Evolutionary conservation across 768 basidiomycete species (phyloP), one percentile per base, ranked within the genome.

Genomic region (Coprinellus micaceus): DNA sequence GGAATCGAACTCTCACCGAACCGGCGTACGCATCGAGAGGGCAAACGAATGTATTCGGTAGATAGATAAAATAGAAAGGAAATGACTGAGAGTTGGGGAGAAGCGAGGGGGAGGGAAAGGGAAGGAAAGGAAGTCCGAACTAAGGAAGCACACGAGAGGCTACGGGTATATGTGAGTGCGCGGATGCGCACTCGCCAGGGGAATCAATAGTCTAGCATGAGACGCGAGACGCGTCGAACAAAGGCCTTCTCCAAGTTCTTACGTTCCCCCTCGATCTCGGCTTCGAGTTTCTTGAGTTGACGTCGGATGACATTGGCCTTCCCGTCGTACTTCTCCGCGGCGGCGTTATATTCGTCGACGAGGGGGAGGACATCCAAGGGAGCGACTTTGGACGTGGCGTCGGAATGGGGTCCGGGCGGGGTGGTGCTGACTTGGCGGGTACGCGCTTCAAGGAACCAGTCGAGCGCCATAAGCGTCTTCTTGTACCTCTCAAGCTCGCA

Each of bases 351-450:
- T 36, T 66, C 66, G n/a, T 51, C 60, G 55, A 33, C 61, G 58
- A 37, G n/a, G 2, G 63, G 54, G 55, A 73, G 71, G 13, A 74
- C 60, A 13, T 33, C 13, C n/a, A n/a, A n/a, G 12, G 73, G 6
- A 17, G 15, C 11, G 66, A 45, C 0, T 66, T 56, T 5, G 39
- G 44, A 15, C 58, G 56, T 11, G 70, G 57, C n/a, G 40, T 43
- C 40, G 19, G 40, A 43, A 5, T 43, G 6, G 40, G 40, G 15
- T 43, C 60, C 54, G 6, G 2, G 58, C 36, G 12, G 60, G 53
- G 24, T 64, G 61, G 29, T 72, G 33, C n/a, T n/a, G n/a, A 65
- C 66, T 11, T 61, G 60, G 19, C 72, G 56, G 4, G 67, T 69
- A 15, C 55, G 39, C 33, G 33, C 6, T 13, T 33, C 33, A 1